A percentile compares a stretch with the other conserved stretches of the same genome.
phyloP scores from a whole-genome alignment of 1,284 basidiomycete species.

The Apiotrichum gracile region DNA sequence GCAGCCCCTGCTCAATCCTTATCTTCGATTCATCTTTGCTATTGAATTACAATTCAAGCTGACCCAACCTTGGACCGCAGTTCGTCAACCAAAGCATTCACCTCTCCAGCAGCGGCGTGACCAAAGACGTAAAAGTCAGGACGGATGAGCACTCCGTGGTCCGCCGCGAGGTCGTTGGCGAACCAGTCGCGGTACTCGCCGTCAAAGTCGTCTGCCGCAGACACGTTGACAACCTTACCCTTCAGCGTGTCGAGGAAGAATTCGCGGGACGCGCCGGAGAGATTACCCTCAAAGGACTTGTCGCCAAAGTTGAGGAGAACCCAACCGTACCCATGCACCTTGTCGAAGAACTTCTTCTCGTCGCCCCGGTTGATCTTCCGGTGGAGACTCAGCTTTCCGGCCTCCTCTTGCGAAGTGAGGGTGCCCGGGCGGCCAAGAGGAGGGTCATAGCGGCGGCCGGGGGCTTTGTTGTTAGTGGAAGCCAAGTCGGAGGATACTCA shows the following conservation, averaged over 20 bases:
- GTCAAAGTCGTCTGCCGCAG: neutral
- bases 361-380: neutral
- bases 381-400: slow-evolving; percentile 6
- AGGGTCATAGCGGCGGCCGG: slow-evolving; percentile 2
- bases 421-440: slow-evolving; percentile 8
- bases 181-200: slow-evolving; percentile 11
- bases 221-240: slow-evolving; percentile 1
- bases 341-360: neutral
- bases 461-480: neutral
- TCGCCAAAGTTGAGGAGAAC: slow-evolving; percentile 5
- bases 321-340: slow-evolving; percentile 11
- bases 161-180: neutral
- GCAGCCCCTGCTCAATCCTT: too few relatives aligned
- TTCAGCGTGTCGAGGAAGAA: slow-evolving; percentile 1
- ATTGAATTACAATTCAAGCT: too few relatives aligned
- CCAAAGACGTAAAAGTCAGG: slow-evolving; percentile 17
- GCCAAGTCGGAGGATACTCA: neutral
- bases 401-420: slow-evolving; percentile 8
- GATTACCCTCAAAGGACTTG: neutral
- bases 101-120: neutral
- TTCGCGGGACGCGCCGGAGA: neutral
- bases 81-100: neutral
- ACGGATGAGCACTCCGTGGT: slow-evolving; percentile 4
- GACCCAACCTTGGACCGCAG: slow-evolving; percentile 1
- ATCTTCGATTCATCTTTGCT: too few relatives aligned